Evolutionary conservation across 2,329 filamentous ascomycete species (phyloP).

Genomic region (Metarhizium guizhouense): DNA sequence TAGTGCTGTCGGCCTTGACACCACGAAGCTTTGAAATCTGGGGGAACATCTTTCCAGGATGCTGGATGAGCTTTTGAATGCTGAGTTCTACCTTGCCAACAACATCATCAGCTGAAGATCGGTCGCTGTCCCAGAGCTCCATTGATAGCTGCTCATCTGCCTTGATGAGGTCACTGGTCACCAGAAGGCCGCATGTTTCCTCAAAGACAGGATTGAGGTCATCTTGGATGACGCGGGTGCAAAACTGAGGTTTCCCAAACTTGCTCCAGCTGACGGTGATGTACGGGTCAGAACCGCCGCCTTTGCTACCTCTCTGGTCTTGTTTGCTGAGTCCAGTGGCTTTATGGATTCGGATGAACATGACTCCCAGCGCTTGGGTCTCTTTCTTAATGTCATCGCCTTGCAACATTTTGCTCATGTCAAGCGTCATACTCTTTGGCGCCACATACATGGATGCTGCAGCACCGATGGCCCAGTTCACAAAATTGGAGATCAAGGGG

Average conservation of each 20-base stretch:
- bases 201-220: slow-evolving; percentile 90
- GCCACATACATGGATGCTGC: slow-evolving; percentile 88
- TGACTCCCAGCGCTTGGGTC: slow-evolving; percentile 73
- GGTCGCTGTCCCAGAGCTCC: slow-evolving; percentile 93
- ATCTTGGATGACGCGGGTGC: slow-evolving; percentile 90
- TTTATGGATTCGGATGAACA: slow-evolving; percentile 87
- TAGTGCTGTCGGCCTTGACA: slow-evolving; percentile 72
- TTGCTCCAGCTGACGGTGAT: slow-evolving; percentile 94
- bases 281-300: slow-evolving; percentile 89
- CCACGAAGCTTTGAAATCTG: slow-evolving; percentile 77
- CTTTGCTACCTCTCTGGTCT: slow-evolving; percentile 69
- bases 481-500: slow-evolving; percentile 89
- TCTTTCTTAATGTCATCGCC: slow-evolving; percentile 92
- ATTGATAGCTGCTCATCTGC: slow-evolving; percentile 88
- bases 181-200: slow-evolving; percentile 75
- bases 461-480: slow-evolving; percentile 87
- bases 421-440: slow-evolving; percentile 87
- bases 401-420: slow-evolving; percentile 81
- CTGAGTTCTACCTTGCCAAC: slow-evolving; percentile 91
- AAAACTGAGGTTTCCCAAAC: slow-evolving; percentile 96
- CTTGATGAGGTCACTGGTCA: slow-evolving; percentile 85
- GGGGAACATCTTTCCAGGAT: slow-evolving; percentile 87
- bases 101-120: slow-evolving; percentile 85
- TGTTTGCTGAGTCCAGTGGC: slow-evolving; percentile 86
- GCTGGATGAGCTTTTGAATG: slow-evolving; percentile 87